phyloP scores from a whole-genome alignment of 1,139 yeast genomes.

The Eremothecium gossypii region DNA sequence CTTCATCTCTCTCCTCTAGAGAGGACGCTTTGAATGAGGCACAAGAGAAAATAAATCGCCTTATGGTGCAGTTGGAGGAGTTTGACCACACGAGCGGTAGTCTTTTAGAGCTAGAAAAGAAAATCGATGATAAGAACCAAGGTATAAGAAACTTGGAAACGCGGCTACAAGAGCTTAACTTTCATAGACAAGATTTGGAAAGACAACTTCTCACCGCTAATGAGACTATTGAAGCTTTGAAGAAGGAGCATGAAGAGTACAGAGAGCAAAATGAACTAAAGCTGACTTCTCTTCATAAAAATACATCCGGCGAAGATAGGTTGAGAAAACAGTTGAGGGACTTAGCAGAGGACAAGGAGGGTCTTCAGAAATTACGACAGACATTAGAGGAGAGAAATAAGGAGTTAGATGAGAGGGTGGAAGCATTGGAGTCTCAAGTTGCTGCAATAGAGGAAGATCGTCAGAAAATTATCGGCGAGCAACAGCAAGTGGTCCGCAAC shows the following conservation, averaged over 20 bases:
- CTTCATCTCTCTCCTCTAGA: conserved; percentile 16
- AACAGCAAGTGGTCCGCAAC: conserved; percentile 10
- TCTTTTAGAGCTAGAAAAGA: conserved; percentile 11
- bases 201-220: conserved; percentile 5
- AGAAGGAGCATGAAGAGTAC: conserved; percentile 6
- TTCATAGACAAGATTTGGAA: conserved; percentile 9
- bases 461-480: conserved; percentile 14
- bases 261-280: neutral
- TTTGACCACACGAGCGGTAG: conserved; percentile 16
- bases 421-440: conserved; percentile 9
- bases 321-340: neutral
- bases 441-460: conserved; percentile 10
- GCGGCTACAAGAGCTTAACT: conserved; percentile 5
- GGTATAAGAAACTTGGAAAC: conserved; percentile 9
- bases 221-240: conserved; percentile 5
- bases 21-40: conserved; percentile 16
- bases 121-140: conserved; percentile 11
- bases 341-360: neutral
- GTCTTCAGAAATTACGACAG: neutral
- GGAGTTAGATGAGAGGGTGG: conserved; percentile 5
- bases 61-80: conserved; percentile 12
- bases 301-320: neutral
- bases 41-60: conserved; percentile 14
- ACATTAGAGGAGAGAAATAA: conserved; percentile 1
- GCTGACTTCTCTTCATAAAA: neutral